Percentiles rank a stretch among this genome's conserved stretches.
Conservation (phyloP, 345 rosid genomes). For the Citrus hindsii region DNA sequence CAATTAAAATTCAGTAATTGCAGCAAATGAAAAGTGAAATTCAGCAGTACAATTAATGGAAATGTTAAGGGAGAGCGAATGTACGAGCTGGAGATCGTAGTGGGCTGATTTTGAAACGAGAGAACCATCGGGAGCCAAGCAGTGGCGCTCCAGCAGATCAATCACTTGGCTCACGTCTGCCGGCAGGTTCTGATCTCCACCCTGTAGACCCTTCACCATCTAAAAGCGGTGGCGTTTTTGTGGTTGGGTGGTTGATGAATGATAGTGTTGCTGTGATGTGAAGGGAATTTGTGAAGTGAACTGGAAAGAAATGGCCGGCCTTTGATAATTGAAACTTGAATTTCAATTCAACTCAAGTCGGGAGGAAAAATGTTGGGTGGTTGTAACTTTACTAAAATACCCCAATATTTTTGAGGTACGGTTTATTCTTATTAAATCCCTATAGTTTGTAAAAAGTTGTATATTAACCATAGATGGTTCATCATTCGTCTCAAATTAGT, state of each 20-base stretch:
- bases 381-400: not conserved
- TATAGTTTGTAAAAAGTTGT: rapidly evolving
- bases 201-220: conserved; percentile 63
- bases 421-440: too few species aligned
- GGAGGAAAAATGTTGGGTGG: not conserved
- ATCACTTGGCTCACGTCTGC: conserved; percentile 73
- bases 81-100: conserved; percentile 86
- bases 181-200: conserved; percentile 65
- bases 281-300: not conserved
- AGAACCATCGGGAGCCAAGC: conserved; percentile 95
- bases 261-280: not conserved
- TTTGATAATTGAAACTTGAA: not conserved
- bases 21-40: not conserved
- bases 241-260: not conserved
- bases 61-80: conserved; percentile 10
- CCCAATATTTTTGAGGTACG: not conserved
- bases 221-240: not conserved
- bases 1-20: not conserved
- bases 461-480: rapidly evolving
- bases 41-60: not conserved
- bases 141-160: conserved; percentile 97
- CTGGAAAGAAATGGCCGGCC: not conserved
- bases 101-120: conserved; percentile 84
- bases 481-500: too few species aligned
- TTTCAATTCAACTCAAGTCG: not conserved